A percentile compares a stretch with the other conserved stretches of the same genome.
These are phyloP conservation scores for Scenedesmus sp. DNA, from an alignment of 163 green algal genomes.

Conservation along the genomic window DNA sequence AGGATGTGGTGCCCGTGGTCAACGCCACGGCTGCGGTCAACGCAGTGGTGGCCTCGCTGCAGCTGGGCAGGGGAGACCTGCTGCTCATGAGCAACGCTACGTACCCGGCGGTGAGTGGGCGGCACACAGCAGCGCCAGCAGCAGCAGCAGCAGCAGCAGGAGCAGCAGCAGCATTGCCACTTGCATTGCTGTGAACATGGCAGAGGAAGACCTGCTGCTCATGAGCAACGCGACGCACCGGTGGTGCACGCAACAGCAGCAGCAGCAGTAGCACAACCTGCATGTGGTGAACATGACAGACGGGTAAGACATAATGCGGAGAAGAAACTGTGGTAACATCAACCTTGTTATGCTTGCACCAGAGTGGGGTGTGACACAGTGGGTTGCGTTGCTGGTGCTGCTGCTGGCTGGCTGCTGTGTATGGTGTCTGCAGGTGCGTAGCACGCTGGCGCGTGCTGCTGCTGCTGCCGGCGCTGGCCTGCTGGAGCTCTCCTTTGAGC, in stretches of 20 bases:
- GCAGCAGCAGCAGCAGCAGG: background rate
- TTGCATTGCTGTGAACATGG: background rate
- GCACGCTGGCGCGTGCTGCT: constrained; percentile 51
- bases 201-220: background rate
- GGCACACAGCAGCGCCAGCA: background rate
- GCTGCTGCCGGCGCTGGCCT: constrained; percentile 53
- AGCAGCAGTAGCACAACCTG: too few relatives aligned
- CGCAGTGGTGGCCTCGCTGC: constrained; percentile 60
- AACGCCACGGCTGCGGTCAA: constrained; percentile 77
- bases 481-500: constrained; percentile 65
- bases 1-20: constrained; percentile 68
- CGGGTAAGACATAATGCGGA: too few relatives aligned
- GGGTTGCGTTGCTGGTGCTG: background rate
- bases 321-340: too few relatives aligned
- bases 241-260: too few relatives aligned
- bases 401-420: background rate
- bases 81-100: constrained; percentile 69
- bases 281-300: too few relatives aligned
- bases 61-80: constrained; percentile 60
- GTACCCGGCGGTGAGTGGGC: constrained; percentile 72
- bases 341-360: too few relatives aligned
- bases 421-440: constrained; percentile 51
- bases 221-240: too few relatives aligned
- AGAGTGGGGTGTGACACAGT: background rate
- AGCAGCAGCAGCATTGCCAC: background rate